phyloP scores from a whole-genome alignment of 2,329 filamentous ascomycete genomes.

The Corinectria fuckeliana region DNA sequence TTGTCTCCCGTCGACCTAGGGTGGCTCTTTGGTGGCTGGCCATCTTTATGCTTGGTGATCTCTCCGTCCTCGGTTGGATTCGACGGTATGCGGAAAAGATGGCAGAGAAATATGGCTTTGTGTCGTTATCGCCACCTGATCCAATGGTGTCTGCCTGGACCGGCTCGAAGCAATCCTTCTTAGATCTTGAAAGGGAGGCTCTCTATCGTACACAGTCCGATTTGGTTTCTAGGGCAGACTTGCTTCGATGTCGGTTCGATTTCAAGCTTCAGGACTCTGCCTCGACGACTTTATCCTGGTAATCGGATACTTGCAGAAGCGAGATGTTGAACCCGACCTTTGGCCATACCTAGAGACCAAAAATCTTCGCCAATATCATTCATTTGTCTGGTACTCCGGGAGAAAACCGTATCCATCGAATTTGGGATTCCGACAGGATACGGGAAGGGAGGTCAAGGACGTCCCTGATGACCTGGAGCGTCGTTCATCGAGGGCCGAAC shows the following conservation, averaged over 20 bases:
- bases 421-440: background rate
- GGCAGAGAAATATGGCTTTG: constrained; percentile 2
- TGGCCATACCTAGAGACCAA: constrained; percentile 10
- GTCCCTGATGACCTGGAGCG: background rate
- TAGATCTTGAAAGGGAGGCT: constrained; percentile 4
- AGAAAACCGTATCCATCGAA: background rate
- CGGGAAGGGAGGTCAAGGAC: background rate
- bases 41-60: constrained; percentile 10
- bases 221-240: background rate
- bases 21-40: constrained; percentile 6
- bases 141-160: constrained; percentile 8
- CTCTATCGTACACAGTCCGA: background rate
- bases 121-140: constrained; percentile 1
- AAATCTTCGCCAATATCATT: constrained; percentile 5
- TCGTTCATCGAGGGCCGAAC: background rate
- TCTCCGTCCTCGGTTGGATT: background rate
- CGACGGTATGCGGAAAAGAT: background rate
- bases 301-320: constrained; percentile 1
- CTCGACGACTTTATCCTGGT: background rate
- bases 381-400: background rate
- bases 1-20: background rate
- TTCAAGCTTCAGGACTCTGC: constrained; percentile 9
- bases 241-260: constrained; percentile 1
- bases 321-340: constrained; percentile 3
- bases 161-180: constrained; percentile 8